These are phyloP conservation scores for Fusarium goolgardi DNA, from an alignment of 2,329 filamentous ascomycete species.

Conservation along the genomic window DNA sequence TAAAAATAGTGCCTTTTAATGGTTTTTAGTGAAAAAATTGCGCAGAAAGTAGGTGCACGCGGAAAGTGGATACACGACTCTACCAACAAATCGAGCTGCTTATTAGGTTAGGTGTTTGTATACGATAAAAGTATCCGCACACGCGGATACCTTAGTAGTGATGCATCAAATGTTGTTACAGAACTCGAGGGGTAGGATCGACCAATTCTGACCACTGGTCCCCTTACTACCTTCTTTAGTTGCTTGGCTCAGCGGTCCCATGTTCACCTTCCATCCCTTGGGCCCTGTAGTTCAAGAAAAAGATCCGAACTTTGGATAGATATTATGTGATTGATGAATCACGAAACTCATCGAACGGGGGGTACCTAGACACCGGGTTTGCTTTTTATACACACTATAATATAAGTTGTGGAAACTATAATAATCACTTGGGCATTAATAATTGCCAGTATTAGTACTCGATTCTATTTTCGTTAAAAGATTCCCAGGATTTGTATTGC, in stretches of 20 bases:
- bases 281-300: neutral
- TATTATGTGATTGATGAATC: neutral
- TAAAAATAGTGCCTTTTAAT: no score
- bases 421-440: neutral
- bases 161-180: constrained; percentile 15
- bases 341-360: neutral
- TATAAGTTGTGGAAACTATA: neutral
- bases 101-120: constrained; percentile 2
- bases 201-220: constrained; percentile 17
- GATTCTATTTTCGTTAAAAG: constrained; percentile 2
- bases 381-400: neutral
- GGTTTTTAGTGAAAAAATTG: no score
- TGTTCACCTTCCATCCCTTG: constrained; percentile 4
- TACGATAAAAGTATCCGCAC: neutral
- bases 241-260: constrained; percentile 31
- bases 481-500: neutral
- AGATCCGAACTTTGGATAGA: neutral
- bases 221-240: constrained; percentile 25
- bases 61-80: no score
- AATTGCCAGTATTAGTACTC: neutral
- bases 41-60: no score
- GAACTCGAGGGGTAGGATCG: constrained; percentile 21
- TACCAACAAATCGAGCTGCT: neutral
- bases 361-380: neutral
- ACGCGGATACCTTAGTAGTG: neutral